Base-by-base conservation (phyloP, 768 basidiomycete genomes). In the Auricularia cornea region DNA sequence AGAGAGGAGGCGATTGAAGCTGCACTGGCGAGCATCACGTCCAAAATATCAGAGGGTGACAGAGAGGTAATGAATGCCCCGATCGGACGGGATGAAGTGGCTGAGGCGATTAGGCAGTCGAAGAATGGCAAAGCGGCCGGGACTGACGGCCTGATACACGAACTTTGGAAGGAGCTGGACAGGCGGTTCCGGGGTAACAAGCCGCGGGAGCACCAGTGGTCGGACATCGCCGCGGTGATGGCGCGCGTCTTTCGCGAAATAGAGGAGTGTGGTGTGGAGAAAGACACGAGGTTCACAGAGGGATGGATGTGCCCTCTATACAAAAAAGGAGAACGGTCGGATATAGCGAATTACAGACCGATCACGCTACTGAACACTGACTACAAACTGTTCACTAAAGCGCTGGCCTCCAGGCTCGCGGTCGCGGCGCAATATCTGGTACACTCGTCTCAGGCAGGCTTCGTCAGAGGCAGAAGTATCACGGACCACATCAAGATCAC, bases 291-390 rank as follows among this genome's bases (percentile, higher is more conserved):
- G 5, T 48, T 48, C 44, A 23, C 44, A 5, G 44, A 48, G 11
- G 44, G 44, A n/a, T 38, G 64, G 54, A 62, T 66, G 56, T 65
- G 56, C 41, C 52, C 60, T 6, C 44, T 66, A 3, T 65, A 62
- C 28, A 66, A 65, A 38, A 66, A 66, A 33, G 41, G 51, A 31
- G 51, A 62, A n/a, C 35, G 48, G 26, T 12, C n/a, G 3, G 28
- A 48, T 3, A 62, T 65, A 20, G 40, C 29, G 38, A 66, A 66
- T 65, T 66, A 66, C 61, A 18, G 66, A 18, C 66, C 66, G 16
- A 65, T 66, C 5, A 65, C 66, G 23, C 54, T 66, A 1, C 61
- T 66, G 1, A 62, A 62, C 44, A 62, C 61, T 2, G 65, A 65
- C 54, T 66, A 66, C 29, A 66, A 66, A 44, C 2, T 66, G 18